These are phyloP conservation scores for Metarhizium sp. DNA, from an alignment of 2,329 filamentous ascomycete genomes.

Conservation along the genomic window DNA sequence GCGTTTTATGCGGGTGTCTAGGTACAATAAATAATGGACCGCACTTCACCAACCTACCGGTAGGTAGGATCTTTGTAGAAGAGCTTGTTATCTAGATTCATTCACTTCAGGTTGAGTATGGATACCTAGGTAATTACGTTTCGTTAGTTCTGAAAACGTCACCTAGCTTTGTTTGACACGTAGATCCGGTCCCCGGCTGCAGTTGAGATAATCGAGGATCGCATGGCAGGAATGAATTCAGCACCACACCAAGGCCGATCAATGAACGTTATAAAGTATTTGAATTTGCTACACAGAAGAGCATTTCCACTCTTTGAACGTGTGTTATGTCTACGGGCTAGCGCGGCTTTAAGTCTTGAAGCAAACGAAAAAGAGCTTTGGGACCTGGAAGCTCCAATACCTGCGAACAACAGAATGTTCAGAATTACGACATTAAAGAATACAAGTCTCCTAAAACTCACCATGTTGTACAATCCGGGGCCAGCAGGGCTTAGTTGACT, in stretches of 20 bases:
- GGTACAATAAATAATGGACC: not conserved
- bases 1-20: not conserved
- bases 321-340: not conserved
- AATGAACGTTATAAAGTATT: too few relatives aligned
- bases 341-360: not conserved
- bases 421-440: not conserved
- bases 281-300: not conserved
- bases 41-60: not conserved
- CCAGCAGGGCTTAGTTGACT: conserved; percentile 67
- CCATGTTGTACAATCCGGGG: conserved; percentile 77
- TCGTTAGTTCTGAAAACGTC: not conserved
- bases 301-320: not conserved
- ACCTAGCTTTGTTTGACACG: not conserved
- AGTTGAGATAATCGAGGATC: too few relatives aligned
- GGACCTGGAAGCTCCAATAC: conserved; percentile 1
- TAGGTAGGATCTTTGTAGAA: not conserved
- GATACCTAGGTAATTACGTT: not conserved
- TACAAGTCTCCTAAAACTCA: conserved; percentile 26
- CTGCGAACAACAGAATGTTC: not conserved
- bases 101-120: not conserved
- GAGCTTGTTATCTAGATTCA: not conserved
- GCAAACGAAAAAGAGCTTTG: not conserved
- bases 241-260: too few relatives aligned
- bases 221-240: too few relatives aligned
- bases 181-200: not conserved